Evolutionary conservation across 139 green algal genomes (phyloP), one percentile per base, ranked within the genome.

Genomic region (Klebsormidium nitens): DNA sequence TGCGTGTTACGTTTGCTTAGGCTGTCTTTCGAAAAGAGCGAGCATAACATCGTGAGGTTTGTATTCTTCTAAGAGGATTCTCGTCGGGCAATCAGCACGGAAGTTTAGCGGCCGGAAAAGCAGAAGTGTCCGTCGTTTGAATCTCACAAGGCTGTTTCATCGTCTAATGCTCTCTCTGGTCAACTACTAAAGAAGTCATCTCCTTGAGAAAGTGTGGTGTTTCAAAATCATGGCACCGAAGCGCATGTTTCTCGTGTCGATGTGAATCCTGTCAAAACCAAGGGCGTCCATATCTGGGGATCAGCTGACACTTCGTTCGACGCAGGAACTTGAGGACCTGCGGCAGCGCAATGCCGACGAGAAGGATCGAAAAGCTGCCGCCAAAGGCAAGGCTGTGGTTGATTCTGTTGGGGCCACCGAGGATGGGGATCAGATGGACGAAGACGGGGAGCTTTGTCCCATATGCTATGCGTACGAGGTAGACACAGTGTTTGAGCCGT

Each of bases 401-500:
- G 23, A 23, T 23, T 55, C 46, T 23, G 46, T 55, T 55, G 46
- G 46, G 23, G 23, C n/a, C n/a, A n/a, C n/a, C n/a, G n/a, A n/a
- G n/a, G n/a, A n/a, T n/a, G n/a, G n/a, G n/a, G n/a, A n/a, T n/a
- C n/a, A n/a, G n/a, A n/a, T n/a, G n/a, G 46, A 23, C 46, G 46
- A 55, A 55, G 46, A 55, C 23, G 46, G 28, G 17, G 59, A 67
- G 39, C 37, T 67, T 14, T 67, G 59, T 60, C 76, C n/a, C 56
- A 74, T 74, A 26, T 74, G 66, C 59, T 74, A 71, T 26, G 38
- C 38, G 32, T 52, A 19, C 5, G 59, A 74, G 5, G 32, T 55
- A 5, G 66, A 74, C 66, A 74, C 66, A 8, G 28, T 19, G 23
- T 74, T 74, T n/a, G 5, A 19, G 23, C 66, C 66, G 6, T 74